A percentile compares a stretch with the other conserved stretches of the same genome.
Evolutionary conservation across 23 red algal species (phyloP).

Genomic region (Gracilaria gracilis): DNA sequence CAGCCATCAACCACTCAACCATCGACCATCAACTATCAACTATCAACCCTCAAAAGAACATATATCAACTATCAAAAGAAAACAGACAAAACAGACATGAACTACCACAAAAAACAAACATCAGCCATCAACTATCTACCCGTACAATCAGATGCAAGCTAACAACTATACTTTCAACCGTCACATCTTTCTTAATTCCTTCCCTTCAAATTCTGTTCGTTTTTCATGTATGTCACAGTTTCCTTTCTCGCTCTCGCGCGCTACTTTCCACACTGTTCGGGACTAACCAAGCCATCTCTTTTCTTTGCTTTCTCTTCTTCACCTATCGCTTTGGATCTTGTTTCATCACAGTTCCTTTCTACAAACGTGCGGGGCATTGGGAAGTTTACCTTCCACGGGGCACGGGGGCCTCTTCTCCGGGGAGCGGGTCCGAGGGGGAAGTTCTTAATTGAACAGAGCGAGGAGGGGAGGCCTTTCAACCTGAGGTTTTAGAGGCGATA

Average conservation of each 20-base stretch:
- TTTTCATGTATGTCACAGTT: neutral
- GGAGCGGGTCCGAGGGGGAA: neutral
- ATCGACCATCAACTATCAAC: too few species aligned
- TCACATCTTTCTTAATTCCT: too few species aligned
- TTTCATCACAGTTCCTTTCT: neutral
- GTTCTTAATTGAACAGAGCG: neutral
- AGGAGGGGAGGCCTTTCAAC: neutral
- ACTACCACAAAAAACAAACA: too few species aligned
- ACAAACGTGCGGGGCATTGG: slow-evolving; percentile 1
- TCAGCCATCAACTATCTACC: too few species aligned
- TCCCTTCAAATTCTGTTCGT: too few species aligned
- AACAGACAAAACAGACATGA: too few species aligned
- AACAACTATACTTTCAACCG: too few species aligned
- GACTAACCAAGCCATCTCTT: neutral
- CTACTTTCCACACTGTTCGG: neutral
- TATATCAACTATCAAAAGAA: too few species aligned
- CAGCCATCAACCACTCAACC: too few species aligned
- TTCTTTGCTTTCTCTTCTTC: neutral
- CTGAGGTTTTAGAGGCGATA: neutral
- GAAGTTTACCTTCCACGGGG: neutral
- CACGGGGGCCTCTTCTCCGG: neutral
- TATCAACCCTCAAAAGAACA: too few species aligned
- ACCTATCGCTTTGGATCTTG: neutral
- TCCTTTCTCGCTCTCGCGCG: neutral
- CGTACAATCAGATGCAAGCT: too few species aligned